Evolutionary conservation across 768 basidiomycete genomes (phyloP), one percentile per base, ranked within the genome.

Genomic region (Suillus bovinus): DNA sequence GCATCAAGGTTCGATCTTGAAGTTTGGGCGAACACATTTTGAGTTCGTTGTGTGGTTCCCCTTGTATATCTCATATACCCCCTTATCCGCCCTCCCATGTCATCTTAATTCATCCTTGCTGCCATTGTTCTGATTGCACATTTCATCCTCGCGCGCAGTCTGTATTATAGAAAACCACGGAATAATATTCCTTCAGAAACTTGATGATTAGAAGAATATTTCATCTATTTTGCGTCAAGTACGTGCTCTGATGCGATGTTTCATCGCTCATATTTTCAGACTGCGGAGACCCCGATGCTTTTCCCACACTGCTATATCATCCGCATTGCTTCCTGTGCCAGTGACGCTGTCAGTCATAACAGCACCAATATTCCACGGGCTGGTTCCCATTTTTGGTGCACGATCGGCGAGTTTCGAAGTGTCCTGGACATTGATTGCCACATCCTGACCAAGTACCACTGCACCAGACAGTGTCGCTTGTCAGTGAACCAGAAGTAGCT

Each of bases 11-110:
- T 93, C 58, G 90, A 94, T 73, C 79, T 94, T 60, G 87, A 90
- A 73, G 85, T 83, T 55, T 94, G 91, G 89, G 90, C 92, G 29
- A 88, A 79, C 74, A 90, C 88, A 38, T 86, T 91, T 71, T 91
- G 74, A 80, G 66, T 66, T 61, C 62, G 64, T 55, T 64, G 58
- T 31, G 16, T 52, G 63, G 59, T 60, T 64, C 63, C 22, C 46
- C 36, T 65, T 49, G 50, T 63, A 50, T 58, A 56, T 27, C 24
- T 56, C 55, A 34, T 63, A 29, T 57, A 34, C 59, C 24, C 62
- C 47, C 56, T 66, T 60, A 53, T 63, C 64, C 55, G 29, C 52
- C 59, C 64, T 52, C 62, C 60, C 63, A 63, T 60, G 65, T 67
- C 63, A 73, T 71, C 66, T 70, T 73, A 67, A 62, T 29, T 66